These are phyloP conservation scores for Gentiana macrophylla DNA, from an alignment of 257 asterid species.

Conservation along the genomic window DNA sequence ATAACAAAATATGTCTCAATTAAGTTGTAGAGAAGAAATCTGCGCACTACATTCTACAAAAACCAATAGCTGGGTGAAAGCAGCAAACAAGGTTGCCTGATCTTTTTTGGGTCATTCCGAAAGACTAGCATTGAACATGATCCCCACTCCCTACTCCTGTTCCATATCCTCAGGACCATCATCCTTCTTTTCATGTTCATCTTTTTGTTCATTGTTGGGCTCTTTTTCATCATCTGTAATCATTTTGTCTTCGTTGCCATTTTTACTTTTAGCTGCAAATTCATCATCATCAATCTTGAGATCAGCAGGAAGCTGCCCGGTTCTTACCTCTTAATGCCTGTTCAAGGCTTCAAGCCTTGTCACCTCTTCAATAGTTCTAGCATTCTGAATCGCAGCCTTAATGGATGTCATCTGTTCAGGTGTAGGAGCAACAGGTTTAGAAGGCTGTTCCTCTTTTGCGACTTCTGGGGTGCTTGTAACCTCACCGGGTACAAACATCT, in stretches of 20 bases:
- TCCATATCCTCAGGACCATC: slow-evolving; percentile 73
- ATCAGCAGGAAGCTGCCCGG: slow-evolving; percentile 96
- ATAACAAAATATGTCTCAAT: too few species aligned
- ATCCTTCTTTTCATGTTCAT: slow-evolving; percentile 36
- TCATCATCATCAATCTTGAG: slow-evolving; percentile 29
- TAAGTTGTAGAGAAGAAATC: too few species aligned
- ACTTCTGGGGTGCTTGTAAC: slow-evolving; percentile 42
- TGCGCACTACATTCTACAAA: too few species aligned
- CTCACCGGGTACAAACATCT: slow-evolving; percentile 71
- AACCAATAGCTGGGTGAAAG: too few species aligned
- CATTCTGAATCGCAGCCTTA: slow-evolving; percentile 97
- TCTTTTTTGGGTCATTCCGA: too few species aligned
- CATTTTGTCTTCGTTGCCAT: slow-evolving; percentile 45
- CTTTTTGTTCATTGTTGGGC: slow-evolving; percentile 22
- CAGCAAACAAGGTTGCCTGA: too few species aligned
- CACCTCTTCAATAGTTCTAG: slow-evolving; percentile 97
- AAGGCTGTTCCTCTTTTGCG: slow-evolving; percentile 53
- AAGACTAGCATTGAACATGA: too few species aligned
- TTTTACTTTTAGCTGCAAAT: slow-evolving; percentile 30
- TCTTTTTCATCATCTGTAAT: slow-evolving; percentile 32
- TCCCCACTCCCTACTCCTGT: slow-evolving; percentile 24
- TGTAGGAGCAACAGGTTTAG: slow-evolving; percentile 79
- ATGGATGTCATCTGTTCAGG: slow-evolving; percentile 93
- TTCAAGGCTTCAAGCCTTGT: slow-evolving; percentile 99
- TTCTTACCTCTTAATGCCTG: slow-evolving; percentile 93